Conservation (phyloP, 306 rosid species). For the Bauhinia variegata region DNA sequence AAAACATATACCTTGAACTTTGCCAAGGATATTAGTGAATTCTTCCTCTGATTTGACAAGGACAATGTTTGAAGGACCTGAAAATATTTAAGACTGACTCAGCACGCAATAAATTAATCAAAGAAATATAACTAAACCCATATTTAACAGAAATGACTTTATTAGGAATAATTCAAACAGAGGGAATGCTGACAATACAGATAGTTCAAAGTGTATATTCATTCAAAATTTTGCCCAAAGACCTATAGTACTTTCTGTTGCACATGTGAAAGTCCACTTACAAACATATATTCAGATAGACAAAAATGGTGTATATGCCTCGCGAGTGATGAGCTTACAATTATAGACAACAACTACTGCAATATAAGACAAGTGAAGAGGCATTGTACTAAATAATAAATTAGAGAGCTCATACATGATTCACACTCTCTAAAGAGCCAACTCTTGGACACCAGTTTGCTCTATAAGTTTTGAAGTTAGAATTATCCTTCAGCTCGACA, state of each 20-base stretch:
- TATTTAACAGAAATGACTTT: neutral
- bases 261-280: neutral
- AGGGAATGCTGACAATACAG: neutral
- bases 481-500: no score
- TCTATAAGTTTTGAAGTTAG: no score
- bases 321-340: neutral
- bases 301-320: neutral
- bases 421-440: no score
- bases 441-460: no score
- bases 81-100: constrained; percentile 14
- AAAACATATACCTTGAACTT: constrained; percentile 49
- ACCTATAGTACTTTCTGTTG: neutral
- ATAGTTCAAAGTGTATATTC: neutral
- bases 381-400: no score
- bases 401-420: no score
- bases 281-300: neutral
- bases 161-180: neutral
- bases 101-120: neutral
- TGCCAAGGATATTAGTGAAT: constrained; percentile 48
- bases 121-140: neutral
- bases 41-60: constrained; percentile 60
- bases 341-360: no score
- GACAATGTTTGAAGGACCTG: constrained; percentile 64
- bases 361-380: no score
- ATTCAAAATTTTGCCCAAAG: neutral